Base-by-base conservation (phyloP, 129 eudicot species). In the Silybum marianum region DNA sequence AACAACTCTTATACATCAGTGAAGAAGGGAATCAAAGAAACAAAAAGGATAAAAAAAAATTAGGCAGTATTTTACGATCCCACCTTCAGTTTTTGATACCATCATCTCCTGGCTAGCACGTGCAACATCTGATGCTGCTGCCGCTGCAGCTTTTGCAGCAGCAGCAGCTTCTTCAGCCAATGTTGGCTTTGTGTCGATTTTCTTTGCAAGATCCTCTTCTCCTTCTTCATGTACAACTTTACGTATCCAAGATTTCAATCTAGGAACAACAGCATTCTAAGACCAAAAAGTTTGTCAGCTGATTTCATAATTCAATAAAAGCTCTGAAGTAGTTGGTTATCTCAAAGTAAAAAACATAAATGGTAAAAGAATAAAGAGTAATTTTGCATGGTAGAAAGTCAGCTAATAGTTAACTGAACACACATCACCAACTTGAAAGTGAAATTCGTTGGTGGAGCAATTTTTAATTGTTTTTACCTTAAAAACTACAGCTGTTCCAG, bases 81-180 rank as follows among this genome's bases (percentile, higher is more conserved):
- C 34, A 95, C 99, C 98, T 88, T 93, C 99, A 79, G 71, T 82
- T 85, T 85, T 91, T n/a, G 90, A 87, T 11, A 83, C 81, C 86
- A 91, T 42, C 91, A 95, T 93, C 62, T 91, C 98, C 84, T 93
- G 92, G 80, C 95, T 95, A 26, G 95, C 91, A 77, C 88, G 91
- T 21, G 98, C 99, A 46, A 91, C 97, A 67, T 92, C 99, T 85
- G 97, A 78, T 19, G 99, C 97, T 25, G 99, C 97, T 0, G 97
- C 91, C 0, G 99, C 97, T 25, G 97, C 97, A 21, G 95, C 90
- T 87, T 92, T 92, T 78, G 97, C 97, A 78, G 99, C 95, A 73
- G 95, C 89, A 39, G 98, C 90, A 67, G 99, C 91, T 82, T 92
- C 99, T 87, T 92, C 97, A 40, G 90, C 93, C 73, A 88, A n/a